Evolutionary conservation across 352 stramenopile genomes (phyloP).

Genomic region (Blastocystis sp.): DNA sequence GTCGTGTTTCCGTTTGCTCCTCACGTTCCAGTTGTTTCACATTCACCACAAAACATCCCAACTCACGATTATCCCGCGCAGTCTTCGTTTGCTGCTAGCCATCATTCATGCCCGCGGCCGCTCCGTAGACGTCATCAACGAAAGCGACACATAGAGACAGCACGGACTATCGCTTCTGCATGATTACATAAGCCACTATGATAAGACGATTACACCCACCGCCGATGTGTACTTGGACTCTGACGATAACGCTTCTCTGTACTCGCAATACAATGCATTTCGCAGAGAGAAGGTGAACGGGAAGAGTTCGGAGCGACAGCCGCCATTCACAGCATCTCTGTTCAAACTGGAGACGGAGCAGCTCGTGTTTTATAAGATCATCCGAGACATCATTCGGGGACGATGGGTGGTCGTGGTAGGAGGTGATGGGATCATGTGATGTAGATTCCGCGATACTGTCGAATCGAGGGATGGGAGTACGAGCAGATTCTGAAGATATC

Average conservation of each 20-base stretch:
- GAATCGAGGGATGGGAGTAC: background rate
- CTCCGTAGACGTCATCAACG: background rate
- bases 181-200: background rate
- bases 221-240: conserved; percentile 2
- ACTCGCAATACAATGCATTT: conserved; percentile 14
- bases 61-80: background rate
- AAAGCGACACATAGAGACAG: background rate
- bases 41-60: background rate
- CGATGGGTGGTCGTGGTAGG: background rate
- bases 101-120: background rate
- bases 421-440: background rate
- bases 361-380: conserved; percentile 25
- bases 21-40: background rate
- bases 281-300: background rate
- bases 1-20: background rate
- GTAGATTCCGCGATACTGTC: conserved; percentile 26
- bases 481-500: conserved; percentile 48
- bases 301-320: background rate
- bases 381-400: background rate
- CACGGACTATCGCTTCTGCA: background rate
- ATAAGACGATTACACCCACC: background rate
- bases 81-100: conserved; percentile 10
- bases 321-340: background rate
- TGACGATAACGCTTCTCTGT: background rate
- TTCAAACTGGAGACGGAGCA: conserved; percentile 39